Base-by-base conservation (phyloP, 106 monocot species). In the Agapanthus africanus region DNA sequence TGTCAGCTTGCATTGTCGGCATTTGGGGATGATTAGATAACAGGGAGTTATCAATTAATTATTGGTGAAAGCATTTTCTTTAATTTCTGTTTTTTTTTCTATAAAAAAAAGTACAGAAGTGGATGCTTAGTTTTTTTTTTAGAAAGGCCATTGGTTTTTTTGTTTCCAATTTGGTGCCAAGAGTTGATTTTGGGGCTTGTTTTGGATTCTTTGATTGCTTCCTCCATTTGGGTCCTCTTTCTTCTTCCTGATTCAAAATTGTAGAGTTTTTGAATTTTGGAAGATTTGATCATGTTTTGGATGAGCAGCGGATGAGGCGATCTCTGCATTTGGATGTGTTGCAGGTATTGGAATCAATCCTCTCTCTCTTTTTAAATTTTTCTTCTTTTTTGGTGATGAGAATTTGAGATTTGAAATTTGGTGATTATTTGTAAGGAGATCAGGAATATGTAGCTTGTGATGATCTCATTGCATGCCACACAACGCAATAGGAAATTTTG, bases 281-380 rank as follows among this genome's bases (percentile, higher is more conserved):
- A 64, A 46, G 37, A 33, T 27, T 78, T 71, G 49, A 61, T 61
- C n/a, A 35, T 61, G 13, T 11, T 64, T 69, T 13, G n/a, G 40
- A 70, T 70, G 69, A 73, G 14, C 54, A 27, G 35, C 65, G 70
- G 64, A 77, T 74, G 77, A 78, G 30, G 32, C 59, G 59, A 59
- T 59, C 30, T 59, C 32, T 59, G 28, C 52, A 14, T 2, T 40
- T 41, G 39, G 30, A 36, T 4, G 11, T 37, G 5, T 25, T 18
- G 10, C 21, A 35, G 44, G 49, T 36, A 57, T 1, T n/a, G 21
- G 44, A 19, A 61, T 61, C 8, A 36, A 61, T 61, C 61, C 36
- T 35, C 4, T n/a, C n/a, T n/a, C n/a, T 4, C 33, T 50, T 67
- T 39, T 19, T 26, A 28, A 26, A 59, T 60, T 57, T 27, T 21